phyloP scores from a whole-genome alignment of 139 green algal species.

The Chlorella ohadii region DNA sequence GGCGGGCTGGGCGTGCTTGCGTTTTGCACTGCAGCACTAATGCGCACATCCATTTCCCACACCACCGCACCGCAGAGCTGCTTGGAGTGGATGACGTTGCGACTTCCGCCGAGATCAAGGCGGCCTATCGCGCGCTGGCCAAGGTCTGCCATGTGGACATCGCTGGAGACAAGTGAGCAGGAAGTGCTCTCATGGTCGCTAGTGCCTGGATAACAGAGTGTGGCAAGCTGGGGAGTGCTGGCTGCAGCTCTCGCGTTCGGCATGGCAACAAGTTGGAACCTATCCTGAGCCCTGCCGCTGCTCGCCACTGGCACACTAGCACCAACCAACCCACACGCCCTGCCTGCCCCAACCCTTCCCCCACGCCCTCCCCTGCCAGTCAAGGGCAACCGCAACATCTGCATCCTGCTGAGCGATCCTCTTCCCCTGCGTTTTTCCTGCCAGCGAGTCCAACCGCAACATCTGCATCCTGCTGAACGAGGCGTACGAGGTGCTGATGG shows the following conservation, averaged over 20 bases:
- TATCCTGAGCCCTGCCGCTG: no score
- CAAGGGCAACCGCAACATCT: constrained; percentile 79
- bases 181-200: no score
- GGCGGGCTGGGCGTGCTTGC: no score
- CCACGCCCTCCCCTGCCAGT: not conserved
- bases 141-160: constrained; percentile 83
- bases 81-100: constrained; percentile 57
- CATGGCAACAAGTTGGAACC: no score
- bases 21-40: no score
- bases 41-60: no score
- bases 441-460: constrained; percentile 67
- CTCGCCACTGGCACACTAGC: no score
- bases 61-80: constrained; percentile 34
- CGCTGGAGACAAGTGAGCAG: constrained; percentile 5
- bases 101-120: constrained; percentile 73
- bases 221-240: no score
- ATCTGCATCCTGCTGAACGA: constrained; percentile 92
- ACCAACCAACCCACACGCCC: no score
- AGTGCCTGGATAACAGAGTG: no score
- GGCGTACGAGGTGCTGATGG: constrained; percentile 52
- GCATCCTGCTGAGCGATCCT: constrained; percentile 86
- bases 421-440: not conserved
- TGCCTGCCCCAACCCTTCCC: no score
- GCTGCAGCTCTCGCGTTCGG: no score
- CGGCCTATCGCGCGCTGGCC: constrained; percentile 73